Percentiles rank a stretch among this genome's conserved stretches.
Evolutionary conservation across 495 filamentous ascomycete genomes (phyloP).

Genomic region (Aspergillus cavernicola): DNA sequence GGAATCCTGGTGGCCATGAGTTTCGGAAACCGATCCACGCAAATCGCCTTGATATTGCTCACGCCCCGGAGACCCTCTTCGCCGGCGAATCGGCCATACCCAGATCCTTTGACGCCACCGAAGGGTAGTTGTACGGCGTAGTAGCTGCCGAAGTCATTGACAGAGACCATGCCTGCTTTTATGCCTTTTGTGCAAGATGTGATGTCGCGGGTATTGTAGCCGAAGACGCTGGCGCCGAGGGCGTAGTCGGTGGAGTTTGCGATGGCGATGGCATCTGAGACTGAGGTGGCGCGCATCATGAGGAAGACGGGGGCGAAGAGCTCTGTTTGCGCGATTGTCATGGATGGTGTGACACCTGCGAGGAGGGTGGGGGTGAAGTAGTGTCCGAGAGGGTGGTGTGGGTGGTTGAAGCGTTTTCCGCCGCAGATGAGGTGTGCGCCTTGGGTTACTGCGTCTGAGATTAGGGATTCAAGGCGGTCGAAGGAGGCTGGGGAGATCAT

Average conservation of each 20-base stretch:
- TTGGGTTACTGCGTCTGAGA: constrained; percentile 68
- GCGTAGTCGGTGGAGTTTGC: constrained; percentile 77
- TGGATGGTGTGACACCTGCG: constrained; percentile 70
- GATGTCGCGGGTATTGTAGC: constrained; percentile 45
- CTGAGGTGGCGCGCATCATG: constrained; percentile 64
- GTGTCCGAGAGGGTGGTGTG: constrained; percentile 68
- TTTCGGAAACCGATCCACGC: constrained; percentile 63
- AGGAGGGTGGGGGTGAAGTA: constrained; percentile 91
- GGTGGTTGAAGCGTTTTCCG: constrained; percentile 69
- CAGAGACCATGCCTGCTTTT: constrained; percentile 80
- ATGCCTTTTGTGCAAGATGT: constrained; percentile 61
- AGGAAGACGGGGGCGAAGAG: constrained; percentile 90
- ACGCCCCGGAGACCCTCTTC: constrained; percentile 80
- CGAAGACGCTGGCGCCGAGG: constrained; percentile 82
- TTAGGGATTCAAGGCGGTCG: constrained; percentile 61
- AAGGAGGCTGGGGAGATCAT: constrained; percentile 80
- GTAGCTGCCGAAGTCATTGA: constrained; percentile 91
- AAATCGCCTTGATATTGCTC: constrained; percentile 84
- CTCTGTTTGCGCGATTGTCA: constrained; percentile 87
- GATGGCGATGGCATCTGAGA: constrained; percentile 60
- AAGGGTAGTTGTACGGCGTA: constrained; percentile 94
- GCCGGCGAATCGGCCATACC: constrained; percentile 91
- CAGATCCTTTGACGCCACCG: constrained; percentile 79
- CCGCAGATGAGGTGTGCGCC: constrained; percentile 81
- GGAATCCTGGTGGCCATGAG: constrained; percentile 72